These are phyloP conservation scores for Millerozyma miso DNA, from an alignment of 805 yeast species.

Conservation along the genomic window DNA sequence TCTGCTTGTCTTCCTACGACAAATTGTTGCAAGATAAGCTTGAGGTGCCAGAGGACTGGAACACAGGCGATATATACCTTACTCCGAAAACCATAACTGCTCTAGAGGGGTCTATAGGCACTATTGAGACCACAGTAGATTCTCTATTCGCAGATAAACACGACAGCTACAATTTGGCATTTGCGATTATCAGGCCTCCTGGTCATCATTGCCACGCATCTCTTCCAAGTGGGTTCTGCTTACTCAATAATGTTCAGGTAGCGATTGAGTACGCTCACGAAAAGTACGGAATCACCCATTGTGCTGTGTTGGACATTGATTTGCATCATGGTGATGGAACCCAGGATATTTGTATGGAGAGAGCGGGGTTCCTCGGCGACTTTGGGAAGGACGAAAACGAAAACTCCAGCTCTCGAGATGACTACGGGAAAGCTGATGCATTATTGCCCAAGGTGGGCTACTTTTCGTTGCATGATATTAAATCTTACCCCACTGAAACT, in stretches of 20 bases:
- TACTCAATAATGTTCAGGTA: slow-evolving; percentile 76
- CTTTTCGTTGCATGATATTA: slow-evolving; percentile 79
- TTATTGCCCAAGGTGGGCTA: slow-evolving; percentile 67
- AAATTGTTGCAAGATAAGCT: slow-evolving; percentile 50
- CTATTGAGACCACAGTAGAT: slow-evolving; percentile 70
- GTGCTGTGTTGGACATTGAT: slow-evolving; percentile 78
- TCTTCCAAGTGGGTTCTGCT: slow-evolving; percentile 81
- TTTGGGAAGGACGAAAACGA: slow-evolving; percentile 42
- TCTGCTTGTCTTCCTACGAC: slow-evolving; percentile 56
- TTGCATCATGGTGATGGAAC: slow-evolving; percentile 89
- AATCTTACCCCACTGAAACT: slow-evolving; percentile 78
- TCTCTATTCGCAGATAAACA: slow-evolving; percentile 19
- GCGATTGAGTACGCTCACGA: slow-evolving; percentile 73
- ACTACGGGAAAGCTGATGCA: slow-evolving; percentile 43
- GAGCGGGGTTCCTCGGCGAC: slow-evolving; percentile 56
- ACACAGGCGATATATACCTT: slow-evolving; percentile 75
- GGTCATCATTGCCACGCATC: slow-evolving; percentile 86
- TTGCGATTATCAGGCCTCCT: slow-evolving; percentile 73
- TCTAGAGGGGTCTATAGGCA: slow-evolving; percentile 71
- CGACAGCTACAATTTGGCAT: slow-evolving; percentile 41
- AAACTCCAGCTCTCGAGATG: slow-evolving; percentile 37
- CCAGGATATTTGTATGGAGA: slow-evolving; percentile 80
- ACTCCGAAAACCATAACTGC: slow-evolving; percentile 66
- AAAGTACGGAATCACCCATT: slow-evolving; percentile 65
- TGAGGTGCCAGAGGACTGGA: slow-evolving; percentile 81